phyloP scores from a whole-genome alignment of 345 rosid genomes.

The Moringa oleifera region DNA sequence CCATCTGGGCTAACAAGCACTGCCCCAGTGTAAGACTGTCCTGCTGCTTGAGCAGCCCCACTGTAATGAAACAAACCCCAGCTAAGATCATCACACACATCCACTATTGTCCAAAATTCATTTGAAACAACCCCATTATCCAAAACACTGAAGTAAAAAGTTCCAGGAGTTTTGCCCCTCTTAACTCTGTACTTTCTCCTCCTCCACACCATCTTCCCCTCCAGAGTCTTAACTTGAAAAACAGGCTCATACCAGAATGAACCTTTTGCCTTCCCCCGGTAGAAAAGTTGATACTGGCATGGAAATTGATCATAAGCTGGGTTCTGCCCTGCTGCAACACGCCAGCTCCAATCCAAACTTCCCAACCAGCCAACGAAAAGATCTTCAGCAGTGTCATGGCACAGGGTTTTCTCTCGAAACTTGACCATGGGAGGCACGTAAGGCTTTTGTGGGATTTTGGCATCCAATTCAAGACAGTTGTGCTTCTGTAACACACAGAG shows the following conservation, averaged over 20 bases:
- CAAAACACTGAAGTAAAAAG: conserved; percentile 73
- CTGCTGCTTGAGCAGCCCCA: conserved; percentile 92
- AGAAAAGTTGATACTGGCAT: conserved; percentile 87
- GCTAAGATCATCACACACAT: conserved; percentile 73
- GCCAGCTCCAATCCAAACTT: conserved; percentile 84
- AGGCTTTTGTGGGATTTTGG: conserved; percentile 70
- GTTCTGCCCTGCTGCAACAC: conserved; percentile 88
- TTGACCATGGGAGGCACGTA: conserved; percentile 56
- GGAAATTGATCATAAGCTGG: conserved; percentile 98
- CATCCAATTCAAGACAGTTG: conserved; percentile 76
- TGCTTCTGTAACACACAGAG: conserved; percentile 81
- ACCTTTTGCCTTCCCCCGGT: conserved; percentile 84
- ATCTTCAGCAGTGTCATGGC: conserved; percentile 74
- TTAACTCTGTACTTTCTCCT: conserved; percentile 80
- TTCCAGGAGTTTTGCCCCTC: conserved; percentile 61
- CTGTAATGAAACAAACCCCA: conserved; percentile 91
- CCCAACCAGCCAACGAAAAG: conserved; percentile 92
- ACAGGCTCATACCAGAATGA: conserved; percentile 96
- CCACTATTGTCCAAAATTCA: conserved; percentile 85
- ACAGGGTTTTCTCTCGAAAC: conserved; percentile 54
- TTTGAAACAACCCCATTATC: conserved; percentile 93
- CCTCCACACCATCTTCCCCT: conserved; percentile 77
- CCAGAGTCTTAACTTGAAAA: conserved; percentile 76
- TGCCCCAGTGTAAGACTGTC: conserved; percentile 89
- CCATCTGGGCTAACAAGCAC: conserved; percentile 89